A percentile compares a stretch with the other conserved stretches of the same genome.
phyloP scores from a whole-genome alignment of 805 yeast species.

The Citeromyces matritensis region DNA sequence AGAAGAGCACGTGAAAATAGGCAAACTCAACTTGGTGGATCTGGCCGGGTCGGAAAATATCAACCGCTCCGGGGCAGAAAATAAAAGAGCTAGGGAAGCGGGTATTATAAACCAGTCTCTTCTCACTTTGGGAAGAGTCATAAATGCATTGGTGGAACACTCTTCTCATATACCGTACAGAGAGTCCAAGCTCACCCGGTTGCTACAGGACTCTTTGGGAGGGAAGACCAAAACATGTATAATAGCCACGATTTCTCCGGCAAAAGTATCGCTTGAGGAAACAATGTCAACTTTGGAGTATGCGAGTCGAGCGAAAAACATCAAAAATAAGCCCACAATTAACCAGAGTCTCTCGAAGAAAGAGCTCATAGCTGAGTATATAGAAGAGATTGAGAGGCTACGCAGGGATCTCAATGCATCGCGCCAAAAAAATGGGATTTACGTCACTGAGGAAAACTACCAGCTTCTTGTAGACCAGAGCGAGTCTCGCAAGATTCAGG shows the following conservation, averaged over 20 bases:
- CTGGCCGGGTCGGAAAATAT: slow-evolving; percentile 89
- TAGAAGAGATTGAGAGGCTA: slow-evolving; percentile 37
- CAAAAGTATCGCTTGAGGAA: slow-evolving; percentile 57
- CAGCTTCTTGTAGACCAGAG: slow-evolving; percentile 20
- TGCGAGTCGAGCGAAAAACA: slow-evolving; percentile 76
- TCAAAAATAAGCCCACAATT: slow-evolving; percentile 57
- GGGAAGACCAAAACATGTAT: slow-evolving; percentile 80
- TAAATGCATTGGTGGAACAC: slow-evolving; percentile 48
- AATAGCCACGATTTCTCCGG: slow-evolving; percentile 82
- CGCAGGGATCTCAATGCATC: slow-evolving; percentile 50
- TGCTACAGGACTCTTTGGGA: slow-evolving; percentile 74
- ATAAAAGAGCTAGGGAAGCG: slow-evolving; percentile 78
- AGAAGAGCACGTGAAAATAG: slow-evolving; percentile 34
- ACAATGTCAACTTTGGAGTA: slow-evolving; percentile 77
- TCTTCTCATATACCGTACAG: slow-evolving; percentile 69
- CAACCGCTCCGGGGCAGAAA: slow-evolving; percentile 68
- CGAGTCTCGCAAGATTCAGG: slow-evolving; percentile 32
- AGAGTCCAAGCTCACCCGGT: slow-evolving; percentile 67
- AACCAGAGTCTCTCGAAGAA: slow-evolving; percentile 48
- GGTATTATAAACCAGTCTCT: slow-evolving; percentile 83
- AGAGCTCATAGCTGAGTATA: slow-evolving; percentile 33
- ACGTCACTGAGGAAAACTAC: slow-evolving; percentile 38
- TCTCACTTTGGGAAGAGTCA: slow-evolving; percentile 73
- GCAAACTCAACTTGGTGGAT: slow-evolving; percentile 74
- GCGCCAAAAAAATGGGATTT: slow-evolving; percentile 52